A percentile compares a stretch with the other conserved stretches of the same genome.
Conservation (phyloP, 495 filamentous ascomycete genomes). For the Penicillium canescens region DNA sequence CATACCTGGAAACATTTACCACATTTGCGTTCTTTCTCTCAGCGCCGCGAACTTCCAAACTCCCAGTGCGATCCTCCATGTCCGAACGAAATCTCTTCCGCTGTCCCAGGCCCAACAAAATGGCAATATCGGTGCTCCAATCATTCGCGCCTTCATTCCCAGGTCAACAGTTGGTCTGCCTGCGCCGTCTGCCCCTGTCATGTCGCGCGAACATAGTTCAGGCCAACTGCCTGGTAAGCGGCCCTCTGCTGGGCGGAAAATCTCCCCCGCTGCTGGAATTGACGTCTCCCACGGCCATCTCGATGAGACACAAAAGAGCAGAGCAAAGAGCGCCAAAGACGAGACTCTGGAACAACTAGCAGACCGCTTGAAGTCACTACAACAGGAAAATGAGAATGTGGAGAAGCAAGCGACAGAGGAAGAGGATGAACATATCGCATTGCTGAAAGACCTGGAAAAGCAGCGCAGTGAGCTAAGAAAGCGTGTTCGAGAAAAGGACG, state of each 20-base stretch:
- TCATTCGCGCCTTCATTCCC: conserved; percentile 44
- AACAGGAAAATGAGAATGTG: conserved; percentile 72
- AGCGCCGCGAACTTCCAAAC: conserved; percentile 90
- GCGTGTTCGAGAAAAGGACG: conserved; percentile 80
- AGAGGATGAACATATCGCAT: conserved; percentile 71
- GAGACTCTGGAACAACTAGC: conserved; percentile 60
- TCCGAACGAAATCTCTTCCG: conserved; percentile 67
- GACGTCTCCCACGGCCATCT: conserved; percentile 41
- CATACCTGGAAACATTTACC: conserved; percentile 84
- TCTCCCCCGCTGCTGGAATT: conserved; percentile 69
- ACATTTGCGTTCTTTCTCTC: conserved; percentile 85
- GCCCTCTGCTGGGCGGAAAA: conserved; percentile 68
- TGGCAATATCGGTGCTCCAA: conserved; percentile 39
- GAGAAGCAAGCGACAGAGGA: conserved; percentile 62
- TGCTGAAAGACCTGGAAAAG: conserved; percentile 57
- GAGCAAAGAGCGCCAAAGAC: conserved; percentile 29
- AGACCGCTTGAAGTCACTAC: conserved; percentile 67
- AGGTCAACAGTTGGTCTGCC: conserved; percentile 55
- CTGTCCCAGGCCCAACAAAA: conserved; percentile 53
- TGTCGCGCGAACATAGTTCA: conserved; percentile 63
- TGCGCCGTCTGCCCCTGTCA: conserved; percentile 50
- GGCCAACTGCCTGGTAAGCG: conserved; percentile 60
- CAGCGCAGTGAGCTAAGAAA: conserved; percentile 74
- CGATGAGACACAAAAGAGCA: conserved; percentile 38
- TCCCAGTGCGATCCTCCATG: conserved; percentile 77